Evolutionary conservation across 2,329 filamentous ascomycete genomes (phyloP), one percentile per base, ranked within the genome.

Genomic region (Basipetospora sp.): DNA sequence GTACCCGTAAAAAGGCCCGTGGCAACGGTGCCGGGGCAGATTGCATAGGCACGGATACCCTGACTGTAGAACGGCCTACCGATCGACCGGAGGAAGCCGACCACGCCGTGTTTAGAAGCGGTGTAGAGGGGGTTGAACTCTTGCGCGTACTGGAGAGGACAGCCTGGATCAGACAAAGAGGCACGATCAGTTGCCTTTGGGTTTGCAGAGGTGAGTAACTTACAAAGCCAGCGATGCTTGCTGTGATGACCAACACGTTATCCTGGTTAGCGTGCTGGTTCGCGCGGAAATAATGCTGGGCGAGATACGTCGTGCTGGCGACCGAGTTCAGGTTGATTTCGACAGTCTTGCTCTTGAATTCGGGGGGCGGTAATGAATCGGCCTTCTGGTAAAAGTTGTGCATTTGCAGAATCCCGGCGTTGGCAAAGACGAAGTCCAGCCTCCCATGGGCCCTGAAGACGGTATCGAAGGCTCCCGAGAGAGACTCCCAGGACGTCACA

Each of bases 401-500:
- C 14, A 52, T 47, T 38, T 64, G 60, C 6, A 64, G 49, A 16
- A 65, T 54, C 1, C 64, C 64, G 1, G 63, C 63, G 39, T 67
- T 67, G 13, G 61, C 63, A 43, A 62, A 67, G 25, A 67, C 62
- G 42, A 67, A 64, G 48, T 67, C 63, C 13, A 67, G 32, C 3
- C 55, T 48, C 11, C 51, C 49, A 8, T 52, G 47, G 3, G 46
- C 41, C 4, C 50, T 42, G 48, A 58, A 65, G 8, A 55, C 48
- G 13, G 42, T 43, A 32, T 64, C 52, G 39, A 64, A 65, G 38
- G 18, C 51, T 42, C 3, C 43, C 28, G 47, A 43, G 9, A 48
- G 45, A 9, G 41, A 40, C 4, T 39, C 39, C 31, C 39, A 46
- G n/a, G 40, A 30, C 9, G 44, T 43, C 14, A 47, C 44, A 18